A percentile compares a stretch with the other conserved stretches of the same genome.
Evolutionary conservation across 306 rosid genomes (phyloP).

Genomic region (Senna tora): DNA sequence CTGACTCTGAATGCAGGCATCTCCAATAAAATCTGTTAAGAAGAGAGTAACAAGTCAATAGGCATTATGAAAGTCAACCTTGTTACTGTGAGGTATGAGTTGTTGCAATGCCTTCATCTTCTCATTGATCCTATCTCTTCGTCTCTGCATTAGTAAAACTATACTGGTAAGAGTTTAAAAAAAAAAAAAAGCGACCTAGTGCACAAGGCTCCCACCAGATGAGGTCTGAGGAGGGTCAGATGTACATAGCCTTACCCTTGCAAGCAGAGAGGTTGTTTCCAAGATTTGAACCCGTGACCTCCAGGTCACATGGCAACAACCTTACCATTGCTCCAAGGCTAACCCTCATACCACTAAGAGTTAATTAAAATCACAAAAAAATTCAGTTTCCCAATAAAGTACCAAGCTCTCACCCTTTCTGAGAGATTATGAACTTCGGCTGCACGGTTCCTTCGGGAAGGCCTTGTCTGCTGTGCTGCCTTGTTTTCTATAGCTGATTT

Average conservation of each 20-base stretch:
- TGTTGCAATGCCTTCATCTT: slow-evolving; percentile 90
- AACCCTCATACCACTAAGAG: too few relatives aligned
- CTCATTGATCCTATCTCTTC: slow-evolving; percentile 94
- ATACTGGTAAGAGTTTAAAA: not conserved
- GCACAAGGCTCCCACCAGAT: too few relatives aligned
- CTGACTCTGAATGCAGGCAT: not conserved
- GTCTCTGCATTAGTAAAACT: slow-evolving; percentile 53
- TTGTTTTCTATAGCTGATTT: slow-evolving; percentile 68
- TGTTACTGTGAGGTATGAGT: slow-evolving; percentile 91
- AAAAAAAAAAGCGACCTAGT: too few relatives aligned
- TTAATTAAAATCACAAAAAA: slow-evolving; percentile 13
- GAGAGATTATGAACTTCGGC: slow-evolving; percentile 94
- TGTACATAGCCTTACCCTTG: too few relatives aligned
- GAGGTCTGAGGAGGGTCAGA: too few relatives aligned
- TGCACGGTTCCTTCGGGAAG: slow-evolving; percentile 75
- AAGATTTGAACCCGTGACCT: too few relatives aligned
- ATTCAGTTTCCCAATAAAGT: slow-evolving; percentile 7
- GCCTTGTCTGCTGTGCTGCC: slow-evolving; percentile 56
- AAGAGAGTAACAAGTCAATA: not conserved
- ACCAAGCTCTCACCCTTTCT: slow-evolving; percentile 66
- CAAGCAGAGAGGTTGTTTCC: too few relatives aligned
- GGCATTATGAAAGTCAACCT: slow-evolving; percentile 53
- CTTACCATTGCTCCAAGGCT: too few relatives aligned
- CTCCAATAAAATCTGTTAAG: not conserved
- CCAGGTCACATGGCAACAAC: too few relatives aligned